phyloP scores from a whole-genome alignment of 2,329 filamentous ascomycete genomes.

The Aspergillus fischeri region DNA sequence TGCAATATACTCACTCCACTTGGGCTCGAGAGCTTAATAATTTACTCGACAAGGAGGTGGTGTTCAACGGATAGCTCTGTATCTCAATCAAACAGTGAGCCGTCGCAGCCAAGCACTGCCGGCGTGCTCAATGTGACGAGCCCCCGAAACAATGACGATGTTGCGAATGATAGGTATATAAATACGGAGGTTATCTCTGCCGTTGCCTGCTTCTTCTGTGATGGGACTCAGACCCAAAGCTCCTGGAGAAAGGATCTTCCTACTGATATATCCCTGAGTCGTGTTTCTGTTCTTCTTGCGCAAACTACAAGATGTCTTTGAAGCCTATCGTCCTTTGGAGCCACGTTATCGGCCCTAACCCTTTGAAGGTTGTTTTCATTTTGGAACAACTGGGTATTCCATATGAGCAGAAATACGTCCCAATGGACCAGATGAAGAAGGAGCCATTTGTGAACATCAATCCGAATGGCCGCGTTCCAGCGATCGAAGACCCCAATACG shows the following conservation, averaged over 20 bases:
- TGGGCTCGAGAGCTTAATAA: background rate
- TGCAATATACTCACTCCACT: background rate
- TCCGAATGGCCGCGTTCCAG: conserved; percentile 32
- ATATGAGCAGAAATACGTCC: conserved; percentile 21
- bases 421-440: conserved; percentile 24
- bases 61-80: background rate
- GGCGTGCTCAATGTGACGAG: too few relatives aligned
- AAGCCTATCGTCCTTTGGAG: conserved; percentile 14
- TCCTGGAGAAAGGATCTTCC: too few relatives aligned
- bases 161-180: too few relatives aligned
- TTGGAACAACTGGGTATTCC: conserved; percentile 31
- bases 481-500: conserved; percentile 36
- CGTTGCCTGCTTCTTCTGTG: too few relatives aligned
- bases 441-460: conserved; percentile 26
- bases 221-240: too few relatives aligned
- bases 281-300: conserved; percentile 16
- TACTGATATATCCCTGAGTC: conserved; percentile 10
- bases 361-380: conserved; percentile 28
- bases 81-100: background rate
- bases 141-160: too few relatives aligned
- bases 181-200: too few relatives aligned
- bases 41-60: background rate
- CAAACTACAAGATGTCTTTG: conserved; percentile 21
- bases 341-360: conserved; percentile 24
- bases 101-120: background rate